Percentiles rank a stretch among this genome's conserved stretches.
These are phyloP conservation scores for Wallacemonas sp. DNA, from an alignment of 208 protist species.

Conservation along the genomic window DNA sequence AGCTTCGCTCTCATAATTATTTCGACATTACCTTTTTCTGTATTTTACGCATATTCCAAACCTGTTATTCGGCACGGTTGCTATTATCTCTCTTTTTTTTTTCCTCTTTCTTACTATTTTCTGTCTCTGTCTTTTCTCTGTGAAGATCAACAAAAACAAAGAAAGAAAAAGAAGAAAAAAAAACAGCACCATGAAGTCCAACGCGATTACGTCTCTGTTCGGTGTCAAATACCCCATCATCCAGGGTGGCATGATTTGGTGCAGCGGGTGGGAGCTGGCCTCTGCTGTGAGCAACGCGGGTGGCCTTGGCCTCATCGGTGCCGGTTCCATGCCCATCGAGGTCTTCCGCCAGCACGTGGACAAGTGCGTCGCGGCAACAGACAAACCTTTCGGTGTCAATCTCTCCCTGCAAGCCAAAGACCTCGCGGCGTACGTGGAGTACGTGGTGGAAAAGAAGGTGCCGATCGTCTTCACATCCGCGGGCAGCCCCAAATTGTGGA, in stretches of 20 bases:
- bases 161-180: background rate
- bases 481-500: conserved; percentile 71
- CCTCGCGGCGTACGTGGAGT: conserved; percentile 43
- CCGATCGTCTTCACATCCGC: conserved; percentile 88
- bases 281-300: conserved; percentile 86
- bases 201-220: conserved; percentile 53
- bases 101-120: conserved; percentile 8
- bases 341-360: conserved; percentile 59
- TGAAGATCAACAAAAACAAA: background rate
- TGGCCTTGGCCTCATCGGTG: conserved; percentile 82
- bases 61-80: too few relatives aligned
- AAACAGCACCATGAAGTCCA: conserved; percentile 39
- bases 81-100: conserved; percentile 8
- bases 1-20: too few relatives aligned
- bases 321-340: conserved; percentile 72
- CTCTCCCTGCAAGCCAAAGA: conserved; percentile 42
- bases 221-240: conserved; percentile 82
- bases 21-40: too few relatives aligned
- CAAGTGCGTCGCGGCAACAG: conserved; percentile 43
- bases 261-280: conserved; percentile 73
- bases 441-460: conserved; percentile 82
- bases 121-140: background rate
- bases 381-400: conserved; percentile 86
- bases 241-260: conserved; percentile 82
- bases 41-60: too few relatives aligned